phyloP scores from a whole-genome alignment of 331 rosid genomes.

The Cydonia oblonga region DNA sequence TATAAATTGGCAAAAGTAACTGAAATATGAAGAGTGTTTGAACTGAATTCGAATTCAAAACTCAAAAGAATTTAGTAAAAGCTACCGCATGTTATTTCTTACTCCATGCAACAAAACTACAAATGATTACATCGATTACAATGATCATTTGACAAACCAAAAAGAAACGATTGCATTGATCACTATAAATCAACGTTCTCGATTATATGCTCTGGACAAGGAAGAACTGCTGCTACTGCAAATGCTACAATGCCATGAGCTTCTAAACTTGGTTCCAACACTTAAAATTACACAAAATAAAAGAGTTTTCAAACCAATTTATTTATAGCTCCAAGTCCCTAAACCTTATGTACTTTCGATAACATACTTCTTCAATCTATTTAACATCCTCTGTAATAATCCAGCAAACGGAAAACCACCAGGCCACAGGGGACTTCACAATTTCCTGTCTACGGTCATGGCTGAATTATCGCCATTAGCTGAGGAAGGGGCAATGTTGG shows the following conservation, averaged over 20 bases:
- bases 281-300: neutral
- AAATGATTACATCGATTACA: neutral
- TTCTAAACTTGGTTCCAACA: neutral
- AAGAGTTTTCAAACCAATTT: neutral
- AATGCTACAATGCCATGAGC: too few relatives aligned
- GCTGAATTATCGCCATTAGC: constrained; percentile 3
- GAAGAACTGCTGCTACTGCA: neutral
- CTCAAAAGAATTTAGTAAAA: too few relatives aligned
- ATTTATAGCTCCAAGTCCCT: neutral
- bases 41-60: too few relatives aligned
- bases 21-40: too few relatives aligned
- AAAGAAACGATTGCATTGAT: neutral
- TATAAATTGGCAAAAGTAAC: too few relatives aligned
- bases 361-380: neutral
- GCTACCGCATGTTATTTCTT: too few relatives aligned
- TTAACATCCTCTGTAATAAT: neutral
- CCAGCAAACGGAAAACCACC: neutral
- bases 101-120: too few relatives aligned
- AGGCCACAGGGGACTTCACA: neutral
- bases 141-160: neutral
- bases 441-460: constrained; percentile 2
- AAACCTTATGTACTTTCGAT: neutral
- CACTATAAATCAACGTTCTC: neutral
- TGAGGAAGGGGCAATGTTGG: constrained; percentile 1
- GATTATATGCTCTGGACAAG: neutral